Evolutionary conservation across 192 early-diverging fungal genomes (phyloP).

Genomic region (Gorgonomyces haynaldii): DNA sequence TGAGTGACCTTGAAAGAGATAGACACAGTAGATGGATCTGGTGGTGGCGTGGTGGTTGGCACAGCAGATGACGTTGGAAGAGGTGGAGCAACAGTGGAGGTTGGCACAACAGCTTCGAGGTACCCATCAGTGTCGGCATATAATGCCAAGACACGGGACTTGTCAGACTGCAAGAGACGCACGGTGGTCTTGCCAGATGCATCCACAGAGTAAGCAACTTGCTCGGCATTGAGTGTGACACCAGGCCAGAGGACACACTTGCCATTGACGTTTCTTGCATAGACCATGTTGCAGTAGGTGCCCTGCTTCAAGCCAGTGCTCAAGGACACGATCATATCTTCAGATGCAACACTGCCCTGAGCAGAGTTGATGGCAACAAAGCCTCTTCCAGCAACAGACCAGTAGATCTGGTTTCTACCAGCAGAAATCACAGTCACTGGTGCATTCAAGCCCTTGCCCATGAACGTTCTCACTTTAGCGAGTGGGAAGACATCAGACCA

Average conservation of each 20-base stretch:
- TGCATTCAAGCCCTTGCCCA: background rate
- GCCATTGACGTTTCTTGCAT: background rate
- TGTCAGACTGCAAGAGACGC: background rate
- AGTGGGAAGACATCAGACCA: conserved; percentile 4
- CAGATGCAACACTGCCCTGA: background rate
- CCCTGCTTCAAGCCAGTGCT: background rate
- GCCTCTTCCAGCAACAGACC: conserved; percentile 1
- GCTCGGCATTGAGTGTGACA: background rate
- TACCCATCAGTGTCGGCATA: conserved; percentile 1
- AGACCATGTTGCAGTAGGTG: conserved; percentile 8
- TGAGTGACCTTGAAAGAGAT: conserved; percentile 8
- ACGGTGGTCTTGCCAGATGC: background rate
- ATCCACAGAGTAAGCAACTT: conserved; percentile 4
- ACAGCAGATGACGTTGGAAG: background rate
- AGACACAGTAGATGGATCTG: background rate
- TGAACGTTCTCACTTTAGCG: background rate
- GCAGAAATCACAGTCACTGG: background rate
- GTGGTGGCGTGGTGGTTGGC: background rate
- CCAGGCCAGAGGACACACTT: conserved; percentile 6
- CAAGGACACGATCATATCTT: conserved; percentile 1
- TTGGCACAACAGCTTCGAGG: too few relatives aligned
- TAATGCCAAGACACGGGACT: conserved; percentile 4
- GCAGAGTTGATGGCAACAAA: conserved; percentile 9
- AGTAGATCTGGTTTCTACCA: conserved; percentile 6
- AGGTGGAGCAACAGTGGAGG: background rate